A percentile compares a stretch with the other conserved stretches of the same genome.
These are phyloP conservation scores for Globisporangium sylvaticum DNA, from an alignment of 352 stramenopile species.

Conservation along the genomic window DNA sequence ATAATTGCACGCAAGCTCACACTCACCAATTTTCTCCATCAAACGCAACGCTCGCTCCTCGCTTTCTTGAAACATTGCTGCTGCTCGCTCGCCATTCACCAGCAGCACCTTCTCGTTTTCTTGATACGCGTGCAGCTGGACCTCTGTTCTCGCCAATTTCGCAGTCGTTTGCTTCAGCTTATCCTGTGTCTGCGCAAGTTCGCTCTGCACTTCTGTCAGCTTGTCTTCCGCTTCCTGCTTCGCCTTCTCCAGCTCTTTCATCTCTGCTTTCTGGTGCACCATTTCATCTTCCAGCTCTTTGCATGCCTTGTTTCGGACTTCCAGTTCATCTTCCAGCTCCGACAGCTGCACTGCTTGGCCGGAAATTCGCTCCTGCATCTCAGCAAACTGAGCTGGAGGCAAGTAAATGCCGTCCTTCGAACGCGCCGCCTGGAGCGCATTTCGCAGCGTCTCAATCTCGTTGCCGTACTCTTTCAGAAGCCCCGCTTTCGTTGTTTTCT, in stretches of 20 bases:
- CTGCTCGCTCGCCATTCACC: constrained; percentile 41
- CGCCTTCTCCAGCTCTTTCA: constrained; percentile 34
- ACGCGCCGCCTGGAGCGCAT: constrained; percentile 72
- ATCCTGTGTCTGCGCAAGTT: constrained; percentile 32
- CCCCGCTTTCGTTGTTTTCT: constrained; percentile 87
- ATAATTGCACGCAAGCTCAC: not conserved
- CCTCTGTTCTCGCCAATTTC: constrained; percentile 25
- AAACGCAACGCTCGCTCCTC: constrained; percentile 44
- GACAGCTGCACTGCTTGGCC: constrained; percentile 70
- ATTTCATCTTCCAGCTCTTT: constrained; percentile 77
- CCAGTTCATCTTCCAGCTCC: constrained; percentile 81
- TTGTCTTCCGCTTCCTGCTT: constrained; percentile 46
- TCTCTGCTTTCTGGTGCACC: constrained; percentile 42
- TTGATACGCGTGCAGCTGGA: constrained; percentile 39
- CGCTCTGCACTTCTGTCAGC: constrained; percentile 27
- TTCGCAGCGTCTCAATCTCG: constrained; percentile 88
- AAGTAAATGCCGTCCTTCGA: constrained; percentile 92
- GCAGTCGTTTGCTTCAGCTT: constrained; percentile 26
- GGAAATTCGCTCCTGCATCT: constrained; percentile 86
- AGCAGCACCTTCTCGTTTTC: constrained; percentile 57
- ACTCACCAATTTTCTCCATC: constrained; percentile 50
- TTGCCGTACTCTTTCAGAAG: constrained; percentile 90
- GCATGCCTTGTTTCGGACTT: constrained; percentile 45
- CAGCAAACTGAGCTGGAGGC: constrained; percentile 83
- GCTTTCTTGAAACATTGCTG: constrained; percentile 53